Evolutionary conservation across 345 rosid species (phyloP), one percentile per base, ranked within the genome.

Genomic region (Melastoma malabathricum): DNA sequence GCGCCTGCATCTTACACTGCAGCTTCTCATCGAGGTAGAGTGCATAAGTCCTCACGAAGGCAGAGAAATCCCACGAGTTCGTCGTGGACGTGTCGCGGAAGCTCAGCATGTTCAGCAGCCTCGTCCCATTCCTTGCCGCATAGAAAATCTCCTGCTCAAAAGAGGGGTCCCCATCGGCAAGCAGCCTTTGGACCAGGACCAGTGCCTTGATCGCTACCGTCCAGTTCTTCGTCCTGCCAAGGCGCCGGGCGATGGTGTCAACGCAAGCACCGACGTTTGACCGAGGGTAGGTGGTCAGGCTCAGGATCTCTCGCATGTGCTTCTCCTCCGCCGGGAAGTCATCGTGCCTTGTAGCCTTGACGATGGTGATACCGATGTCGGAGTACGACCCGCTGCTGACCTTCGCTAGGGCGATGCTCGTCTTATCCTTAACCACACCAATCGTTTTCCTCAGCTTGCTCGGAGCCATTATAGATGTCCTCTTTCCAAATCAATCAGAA

Each of bases 61-160:
- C 87, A 0, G 94, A 81, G 63, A 61, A 87, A 25, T 87, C 96
- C 89, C 93, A 77, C 3, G 38, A 6, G 38, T 31, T 31, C 3
- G 38, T 2, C 0, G 13, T 53, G 0, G 89, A 77, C 7, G 62
- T 44, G 44, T 84, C 96, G 0, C 81, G 72, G 14, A 87, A 87
- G 66, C 84, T 94, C 0, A 81, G 79, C 80, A 87, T 49, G 67
- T 83, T 81, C 13, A 87, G 79, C 15, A 87, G 65, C 5, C 96
- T 67, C 1, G 90, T 87, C 6, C 96, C 94, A 6, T 84, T 71
- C 48, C 88, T 69, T 0, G 94, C 84, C 0, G 90, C 75, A n/a
- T 84, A 84, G 71, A 84, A 82, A 13, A 84, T 74, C 82, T 87
- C 90, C 48, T 87, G 90, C 60, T 81, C 87, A 25, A 74, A 84